Evolutionary conservation across 495 filamentous ascomycete species (phyloP).

Genomic region (Tuber calosporum): DNA sequence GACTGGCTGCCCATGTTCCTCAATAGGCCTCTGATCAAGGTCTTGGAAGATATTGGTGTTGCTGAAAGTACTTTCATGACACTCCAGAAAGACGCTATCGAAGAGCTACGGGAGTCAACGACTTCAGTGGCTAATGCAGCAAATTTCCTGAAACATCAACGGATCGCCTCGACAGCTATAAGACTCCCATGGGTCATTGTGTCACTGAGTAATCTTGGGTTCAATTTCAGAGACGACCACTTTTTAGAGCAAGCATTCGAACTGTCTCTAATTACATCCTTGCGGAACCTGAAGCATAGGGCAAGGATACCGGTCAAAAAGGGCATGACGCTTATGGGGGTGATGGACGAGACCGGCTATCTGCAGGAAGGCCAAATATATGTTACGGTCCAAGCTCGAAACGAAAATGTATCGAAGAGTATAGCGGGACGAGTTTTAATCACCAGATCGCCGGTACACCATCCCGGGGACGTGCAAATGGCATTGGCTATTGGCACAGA

Average conservation of each 20-base stretch:
- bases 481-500: constrained; percentile 47
- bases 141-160: constrained; percentile 53
- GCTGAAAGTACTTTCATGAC: constrained; percentile 52
- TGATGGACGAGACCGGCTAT: constrained; percentile 73
- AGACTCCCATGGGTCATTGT: constrained; percentile 55
- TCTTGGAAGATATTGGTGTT: constrained; percentile 66
- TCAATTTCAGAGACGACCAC: constrained; percentile 57
- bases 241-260: constrained; percentile 63
- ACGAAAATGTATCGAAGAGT: constrained; percentile 24
- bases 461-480: constrained; percentile 72
- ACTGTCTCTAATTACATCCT: constrained; percentile 54
- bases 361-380: constrained; percentile 63
- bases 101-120: constrained; percentile 53
- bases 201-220: constrained; percentile 47
- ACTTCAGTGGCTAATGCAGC: constrained; percentile 52
- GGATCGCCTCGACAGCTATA: constrained; percentile 49
- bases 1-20: constrained; percentile 61
- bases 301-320: constrained; percentile 61
- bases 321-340: constrained; percentile 66
- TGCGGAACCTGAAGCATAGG: constrained; percentile 67
- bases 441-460: constrained; percentile 66
- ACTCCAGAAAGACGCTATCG: constrained; percentile 54
- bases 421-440: constrained; percentile 49
- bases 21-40: constrained; percentile 73
- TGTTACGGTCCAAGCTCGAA: constrained; percentile 47